A percentile compares a stretch with the other conserved stretches of the same genome.
Evolutionary conservation across 2,329 filamentous ascomycete genomes (phyloP).

Genomic region (Penicillium sp.): DNA sequence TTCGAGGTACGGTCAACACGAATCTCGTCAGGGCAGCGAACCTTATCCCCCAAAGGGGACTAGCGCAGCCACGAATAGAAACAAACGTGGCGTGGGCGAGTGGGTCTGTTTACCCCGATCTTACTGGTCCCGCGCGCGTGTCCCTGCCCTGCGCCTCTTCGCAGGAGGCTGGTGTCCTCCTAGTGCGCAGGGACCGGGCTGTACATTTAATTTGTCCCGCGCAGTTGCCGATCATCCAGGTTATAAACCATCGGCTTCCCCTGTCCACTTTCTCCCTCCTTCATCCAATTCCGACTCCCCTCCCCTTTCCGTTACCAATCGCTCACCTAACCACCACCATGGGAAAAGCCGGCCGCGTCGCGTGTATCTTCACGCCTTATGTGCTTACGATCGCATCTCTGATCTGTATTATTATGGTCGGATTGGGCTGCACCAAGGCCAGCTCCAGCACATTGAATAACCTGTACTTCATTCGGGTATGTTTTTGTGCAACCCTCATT

Average conservation of each 20-base stretch:
- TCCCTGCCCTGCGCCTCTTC: slow-evolving; percentile 20
- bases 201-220: slow-evolving; percentile 3
- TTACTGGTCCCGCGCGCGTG: slow-evolving; percentile 20
- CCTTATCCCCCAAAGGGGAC: slow-evolving; percentile 2
- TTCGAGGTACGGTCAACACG: not conserved
- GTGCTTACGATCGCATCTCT: slow-evolving; percentile 74
- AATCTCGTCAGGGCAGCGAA: not conserved
- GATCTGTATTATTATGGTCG: slow-evolving; percentile 62
- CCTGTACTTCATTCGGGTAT: slow-evolving; percentile 57
- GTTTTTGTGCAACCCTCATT: slow-evolving; percentile 7
- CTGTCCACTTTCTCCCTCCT: not conserved
- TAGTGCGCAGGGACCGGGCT: slow-evolving; percentile 12
- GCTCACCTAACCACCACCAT: slow-evolving; percentile 45
- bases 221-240: slow-evolving; percentile 8
- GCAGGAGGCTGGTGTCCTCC: slow-evolving; percentile 18
- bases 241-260: slow-evolving; percentile 6
- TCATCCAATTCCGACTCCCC: not conserved
- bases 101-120: not conserved
- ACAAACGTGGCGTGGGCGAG: slow-evolving; percentile 26
- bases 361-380: slow-evolving; percentile 87
- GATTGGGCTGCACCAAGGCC: slow-evolving; percentile 56
- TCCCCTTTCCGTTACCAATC: slow-evolving; percentile 2
- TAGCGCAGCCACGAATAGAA: slow-evolving; percentile 25
- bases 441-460: slow-evolving; percentile 46
- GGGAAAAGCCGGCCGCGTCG: slow-evolving; percentile 72